Conservation (phyloP, 441 rosid species). For the Adansonia grandidieri region DNA sequence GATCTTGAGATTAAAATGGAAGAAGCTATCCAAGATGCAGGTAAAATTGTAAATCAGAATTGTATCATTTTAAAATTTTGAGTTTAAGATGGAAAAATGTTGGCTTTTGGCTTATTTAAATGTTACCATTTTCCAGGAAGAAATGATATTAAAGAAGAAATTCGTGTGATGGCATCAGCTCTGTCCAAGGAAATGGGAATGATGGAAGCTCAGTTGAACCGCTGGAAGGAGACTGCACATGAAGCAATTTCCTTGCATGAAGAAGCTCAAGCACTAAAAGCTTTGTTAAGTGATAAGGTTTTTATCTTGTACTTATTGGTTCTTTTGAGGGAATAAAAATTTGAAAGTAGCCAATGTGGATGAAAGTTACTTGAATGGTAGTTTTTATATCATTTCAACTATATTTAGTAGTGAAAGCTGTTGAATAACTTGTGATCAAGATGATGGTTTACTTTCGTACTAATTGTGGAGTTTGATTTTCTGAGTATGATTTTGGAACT, state of each 20-base stretch:
- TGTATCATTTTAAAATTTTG: not conserved
- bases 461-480: constrained; percentile 10
- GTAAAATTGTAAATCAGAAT: constrained; percentile 39
- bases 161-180: constrained; percentile 87
- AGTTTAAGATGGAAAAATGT: not conserved
- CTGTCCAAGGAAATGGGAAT: constrained; percentile 91
- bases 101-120: constrained; percentile 31
- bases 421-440: not conserved
- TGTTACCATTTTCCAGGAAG: constrained; percentile 61
- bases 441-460: constrained; percentile 2
- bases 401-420: not conserved
- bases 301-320: constrained; percentile 9
- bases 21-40: constrained; percentile 90
- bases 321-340: not conserved
- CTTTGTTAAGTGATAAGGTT: constrained; percentile 74
- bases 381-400: not conserved
- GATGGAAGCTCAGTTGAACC: constrained; percentile 92
- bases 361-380: not conserved
- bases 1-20: constrained; percentile 85
- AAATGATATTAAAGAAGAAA: constrained; percentile 83
- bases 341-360: not conserved
- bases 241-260: constrained; percentile 76
- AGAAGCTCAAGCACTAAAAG: constrained; percentile 63
- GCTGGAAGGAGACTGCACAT: constrained; percentile 87
- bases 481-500: not conserved